Percentiles rank a stretch among this genome's conserved stretches.
Evolutionary conservation across 306 rosid genomes (phyloP).

Genomic region (Boehmeria nivea): DNA sequence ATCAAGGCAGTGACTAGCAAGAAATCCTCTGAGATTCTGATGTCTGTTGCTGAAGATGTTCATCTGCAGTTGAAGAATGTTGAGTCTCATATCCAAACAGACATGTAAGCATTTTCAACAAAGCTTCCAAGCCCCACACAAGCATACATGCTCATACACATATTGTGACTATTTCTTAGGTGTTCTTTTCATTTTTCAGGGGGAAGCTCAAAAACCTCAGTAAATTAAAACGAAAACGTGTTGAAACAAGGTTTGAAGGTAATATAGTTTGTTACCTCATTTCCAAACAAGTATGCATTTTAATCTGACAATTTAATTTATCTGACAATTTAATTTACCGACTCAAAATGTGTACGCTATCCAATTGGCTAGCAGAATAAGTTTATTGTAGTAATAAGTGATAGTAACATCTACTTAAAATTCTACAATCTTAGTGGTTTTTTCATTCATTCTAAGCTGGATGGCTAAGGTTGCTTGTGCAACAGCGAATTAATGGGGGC

Average conservation of each 20-base stretch:
- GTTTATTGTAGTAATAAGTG: no score
- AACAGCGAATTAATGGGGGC: no score
- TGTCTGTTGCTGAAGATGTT: conserved; percentile 58
- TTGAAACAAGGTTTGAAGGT: conserved; percentile 75
- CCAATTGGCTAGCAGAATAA: no score
- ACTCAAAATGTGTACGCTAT: no score
- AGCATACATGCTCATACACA: conserved; percentile 12
- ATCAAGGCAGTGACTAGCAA: conserved; percentile 47
- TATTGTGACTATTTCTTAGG: conserved; percentile 5
- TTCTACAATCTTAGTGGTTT: no score
- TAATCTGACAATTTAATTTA: no score
- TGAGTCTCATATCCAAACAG: conserved; percentile 65
- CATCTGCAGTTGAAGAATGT: conserved; percentile 69
- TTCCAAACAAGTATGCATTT: no score
- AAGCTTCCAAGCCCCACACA: no score
- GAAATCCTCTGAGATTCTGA: conserved; percentile 71
- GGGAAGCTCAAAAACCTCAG: conserved; percentile 51
- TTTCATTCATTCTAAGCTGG: no score
- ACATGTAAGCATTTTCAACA: conserved; percentile 58
- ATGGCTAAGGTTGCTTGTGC: no score
- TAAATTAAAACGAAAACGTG: conserved; percentile 66
- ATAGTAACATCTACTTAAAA: no score
- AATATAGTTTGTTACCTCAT: neutral
- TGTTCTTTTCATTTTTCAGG: conserved; percentile 43
- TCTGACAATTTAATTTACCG: no score